Evolutionary conservation across 2,329 filamentous ascomycete species (phyloP).

Genomic region (Botryosphaeria agaves): DNA sequence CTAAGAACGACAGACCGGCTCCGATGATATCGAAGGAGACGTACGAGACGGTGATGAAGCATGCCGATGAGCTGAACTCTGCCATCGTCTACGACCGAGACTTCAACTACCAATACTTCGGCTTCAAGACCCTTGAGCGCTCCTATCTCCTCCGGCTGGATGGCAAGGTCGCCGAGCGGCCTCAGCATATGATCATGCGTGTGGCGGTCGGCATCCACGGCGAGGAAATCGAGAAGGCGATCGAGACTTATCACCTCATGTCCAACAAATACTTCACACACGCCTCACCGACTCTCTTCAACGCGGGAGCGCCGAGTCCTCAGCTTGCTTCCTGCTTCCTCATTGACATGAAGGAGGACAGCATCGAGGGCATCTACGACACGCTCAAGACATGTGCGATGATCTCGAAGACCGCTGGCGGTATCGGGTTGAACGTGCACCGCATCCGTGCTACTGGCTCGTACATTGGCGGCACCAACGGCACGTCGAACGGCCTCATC

Average conservation of each 20-base stretch:
- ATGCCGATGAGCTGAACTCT: conserved; percentile 94
- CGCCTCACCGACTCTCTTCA: conserved; percentile 94
- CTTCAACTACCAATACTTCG: conserved; percentile 99
- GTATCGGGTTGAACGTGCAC: conserved; percentile 92
- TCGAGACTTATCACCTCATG: conserved; percentile 98
- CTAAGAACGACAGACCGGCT: conserved; percentile 65
- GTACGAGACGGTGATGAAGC: conserved; percentile 86
- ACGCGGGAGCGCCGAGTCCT: conserved; percentile 83
- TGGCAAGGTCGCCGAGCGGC: conserved; percentile 90
- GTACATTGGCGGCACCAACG: conserved; percentile 96
- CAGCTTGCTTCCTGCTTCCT: conserved; percentile 98
- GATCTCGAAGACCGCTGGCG: conserved; percentile 99
- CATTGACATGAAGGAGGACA: conserved; percentile 98
- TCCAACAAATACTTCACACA: conserved; percentile 98
- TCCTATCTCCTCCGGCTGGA: conserved; percentile 94
- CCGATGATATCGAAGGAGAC: conserved; percentile 92
- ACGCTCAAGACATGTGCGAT: conserved; percentile 98
- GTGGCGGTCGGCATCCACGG: conserved; percentile 95
- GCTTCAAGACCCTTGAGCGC: conserved; percentile 96
- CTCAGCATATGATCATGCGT: conserved; percentile 99
- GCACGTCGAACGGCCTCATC: conserved; percentile 90
- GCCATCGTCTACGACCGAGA: conserved; percentile 98
- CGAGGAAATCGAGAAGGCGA: conserved; percentile 80
- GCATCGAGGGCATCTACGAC: conserved; percentile 98
- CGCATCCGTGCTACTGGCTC: conserved; percentile 93